phyloP scores from a whole-genome alignment of 352 stramenopile genomes.

The Pythium dissotocum region DNA sequence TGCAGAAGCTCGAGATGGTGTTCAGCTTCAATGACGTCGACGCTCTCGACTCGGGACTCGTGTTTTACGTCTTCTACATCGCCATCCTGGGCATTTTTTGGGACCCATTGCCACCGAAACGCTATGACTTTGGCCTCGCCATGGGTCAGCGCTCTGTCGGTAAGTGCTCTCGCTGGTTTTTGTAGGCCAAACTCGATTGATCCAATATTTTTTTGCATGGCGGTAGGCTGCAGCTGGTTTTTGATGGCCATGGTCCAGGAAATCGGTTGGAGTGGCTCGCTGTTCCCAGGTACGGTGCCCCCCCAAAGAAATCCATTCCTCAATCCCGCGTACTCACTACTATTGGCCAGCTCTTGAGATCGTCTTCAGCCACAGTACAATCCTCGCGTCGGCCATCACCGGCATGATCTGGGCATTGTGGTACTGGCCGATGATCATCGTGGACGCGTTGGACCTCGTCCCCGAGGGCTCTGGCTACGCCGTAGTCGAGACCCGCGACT shows the following conservation, averaged over 20 bases:
- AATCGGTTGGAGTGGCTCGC: constrained; percentile 84
- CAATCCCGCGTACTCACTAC: not conserved
- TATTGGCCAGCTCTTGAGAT: constrained; percentile 69
- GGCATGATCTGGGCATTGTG: constrained; percentile 83
- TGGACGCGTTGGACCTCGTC: constrained; percentile 74
- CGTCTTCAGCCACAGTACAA: constrained; percentile 85
- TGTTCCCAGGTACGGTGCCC: constrained; percentile 68
- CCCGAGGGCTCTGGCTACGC: constrained; percentile 74
- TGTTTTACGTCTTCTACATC: constrained; percentile 90
- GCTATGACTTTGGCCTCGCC: constrained; percentile 79
- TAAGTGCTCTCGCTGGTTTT: constrained; percentile 21
- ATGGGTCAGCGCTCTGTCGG: constrained; percentile 67
- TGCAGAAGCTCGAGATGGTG: constrained; percentile 84
- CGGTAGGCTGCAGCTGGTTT: constrained; percentile 83
- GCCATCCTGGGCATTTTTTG: constrained; percentile 81
- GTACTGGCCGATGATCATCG: constrained; percentile 90
- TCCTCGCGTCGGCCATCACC: constrained; percentile 84
- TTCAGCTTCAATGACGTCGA: constrained; percentile 90
- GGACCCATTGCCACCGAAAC: constrained; percentile 78
- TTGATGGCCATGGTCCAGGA: constrained; percentile 80
- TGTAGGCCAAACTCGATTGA: too few relatives aligned
- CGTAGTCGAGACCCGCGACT: constrained; percentile 75
- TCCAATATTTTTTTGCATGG: not conserved
- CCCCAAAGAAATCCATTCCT: not conserved
- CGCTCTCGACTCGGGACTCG: constrained; percentile 78